A percentile compares a stretch with the other conserved stretches of the same genome.
These are phyloP conservation scores for Cardiospermum halicacabum DNA, from an alignment of 345 rosid species.

Conservation along the genomic window DNA sequence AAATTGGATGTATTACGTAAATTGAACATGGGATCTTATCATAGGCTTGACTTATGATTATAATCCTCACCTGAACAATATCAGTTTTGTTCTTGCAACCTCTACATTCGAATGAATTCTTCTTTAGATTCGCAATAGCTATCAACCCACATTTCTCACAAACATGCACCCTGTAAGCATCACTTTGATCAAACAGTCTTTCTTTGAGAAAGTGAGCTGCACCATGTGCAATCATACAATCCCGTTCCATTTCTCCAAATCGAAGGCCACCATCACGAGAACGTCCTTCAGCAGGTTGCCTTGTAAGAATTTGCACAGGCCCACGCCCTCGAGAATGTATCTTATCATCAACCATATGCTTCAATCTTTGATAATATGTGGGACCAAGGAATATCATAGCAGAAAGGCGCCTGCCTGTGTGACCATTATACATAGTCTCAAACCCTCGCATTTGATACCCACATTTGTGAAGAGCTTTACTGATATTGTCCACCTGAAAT, in stretches of 20 bases:
- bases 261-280: conserved; percentile 98
- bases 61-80: conserved; percentile 64
- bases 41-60: too few relatives aligned
- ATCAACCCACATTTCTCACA: conserved; percentile 90
- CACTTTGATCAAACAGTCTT: conserved; percentile 94
- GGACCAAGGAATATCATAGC: conserved; percentile 98
- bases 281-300: conserved; percentile 99
- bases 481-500: conserved; percentile 90
- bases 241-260: conserved; percentile 97
- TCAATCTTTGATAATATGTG: conserved; percentile 90
- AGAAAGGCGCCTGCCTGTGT: conserved; percentile 81
- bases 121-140: conserved; percentile 90
- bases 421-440: conserved; percentile 98
- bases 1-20: neutral
- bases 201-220: conserved; percentile 93
- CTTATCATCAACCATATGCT: conserved; percentile 99
- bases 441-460: conserved; percentile 99
- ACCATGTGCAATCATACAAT: conserved; percentile 98
- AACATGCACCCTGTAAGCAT: conserved; percentile 92
- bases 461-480: conserved; percentile 96
- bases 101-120: conserved; percentile 89
- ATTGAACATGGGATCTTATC: neutral
- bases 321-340: conserved; percentile 98
- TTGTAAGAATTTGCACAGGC: conserved; percentile 88
- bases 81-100: conserved; percentile 97